Base-by-base conservation (phyloP, 768 basidiomycete genomes). In the Tricholomella constricta region DNA sequence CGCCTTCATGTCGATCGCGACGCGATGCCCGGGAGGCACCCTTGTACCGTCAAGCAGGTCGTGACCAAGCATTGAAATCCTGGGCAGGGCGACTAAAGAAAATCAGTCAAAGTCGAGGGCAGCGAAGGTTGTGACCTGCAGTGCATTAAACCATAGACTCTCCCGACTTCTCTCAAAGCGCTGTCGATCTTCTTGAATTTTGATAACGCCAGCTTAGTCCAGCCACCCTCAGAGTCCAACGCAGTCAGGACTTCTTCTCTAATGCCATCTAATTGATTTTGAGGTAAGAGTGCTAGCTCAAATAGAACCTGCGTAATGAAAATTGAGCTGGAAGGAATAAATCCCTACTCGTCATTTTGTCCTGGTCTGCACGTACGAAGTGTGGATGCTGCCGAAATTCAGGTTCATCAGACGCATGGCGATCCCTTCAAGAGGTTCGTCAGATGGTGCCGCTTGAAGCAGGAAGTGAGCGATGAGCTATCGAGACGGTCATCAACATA, bases 381-480 rank as follows among this genome's bases (percentile, higher is more conserved):
- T 74, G 54, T 72, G 70, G 43, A 73, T 71, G 58, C 70, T 74
- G 20, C 67, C 72, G 62, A 73, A 73, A 52, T 74, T 72, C n/a
- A 75, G 58, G 53, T 72, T 71, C 59, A 73, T 48, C n/a, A 72
- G 48, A 31, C 71, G 65, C 60, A 69, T 66, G 36, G 70, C 72
- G 23, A 75, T 56, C 1, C 69, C 68, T 46, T 69, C 54, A 11
- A 69, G 45, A 2, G 66, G 60, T 52, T 71, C 70, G 25, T 69
- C 51, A 8, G 69, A 67, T 22, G 63, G 68, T 17, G 69, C 64
- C 43, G 52, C 66, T 43, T 60, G 48, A 23, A 72, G 54, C 20
- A 74, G 26, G 48, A 68, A 66, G 51, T 71, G 70, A 5, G 65
- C 61, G 7, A 73, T 59, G 4, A 66, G 58, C 46, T 47, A 54